Evolutionary conservation across 2,329 filamentous ascomycete genomes (phyloP).

Genomic region (Calonectria fujianensis): DNA sequence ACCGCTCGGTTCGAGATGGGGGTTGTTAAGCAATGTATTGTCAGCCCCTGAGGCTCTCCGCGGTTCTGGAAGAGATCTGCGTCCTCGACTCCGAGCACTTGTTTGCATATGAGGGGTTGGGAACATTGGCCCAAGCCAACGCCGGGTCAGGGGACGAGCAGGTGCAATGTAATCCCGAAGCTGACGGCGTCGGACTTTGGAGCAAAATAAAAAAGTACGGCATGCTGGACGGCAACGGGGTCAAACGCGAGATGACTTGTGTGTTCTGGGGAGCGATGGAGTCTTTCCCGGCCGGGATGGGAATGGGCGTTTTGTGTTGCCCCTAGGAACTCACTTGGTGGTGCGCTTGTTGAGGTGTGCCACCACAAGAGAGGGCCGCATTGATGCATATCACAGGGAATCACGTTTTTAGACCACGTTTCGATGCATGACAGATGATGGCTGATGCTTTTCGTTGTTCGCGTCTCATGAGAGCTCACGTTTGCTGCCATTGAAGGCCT

Average conservation of each 20-base stretch:
- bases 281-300: constrained; percentile 55
- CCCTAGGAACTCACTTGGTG: constrained; percentile 53
- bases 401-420: constrained; percentile 68
- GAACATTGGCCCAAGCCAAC: constrained; percentile 56
- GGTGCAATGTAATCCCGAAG: constrained; percentile 56
- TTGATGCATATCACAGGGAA: constrained; percentile 62
- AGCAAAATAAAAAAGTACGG: constrained; percentile 44
- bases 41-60: constrained; percentile 55
- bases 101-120: constrained; percentile 55
- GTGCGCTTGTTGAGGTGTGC: constrained; percentile 54
- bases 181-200: constrained; percentile 53
- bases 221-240: constrained; percentile 47
- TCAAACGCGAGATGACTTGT: constrained; percentile 54
- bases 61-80: constrained; percentile 56
- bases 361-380: constrained; percentile 55
- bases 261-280: constrained; percentile 57
- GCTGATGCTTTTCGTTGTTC: constrained; percentile 66
- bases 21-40: constrained; percentile 59
- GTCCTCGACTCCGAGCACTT: constrained; percentile 56
- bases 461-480: constrained; percentile 55
- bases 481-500: constrained; percentile 52
- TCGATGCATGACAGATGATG: constrained; percentile 71
- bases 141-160: constrained; percentile 55
- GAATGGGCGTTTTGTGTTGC: constrained; percentile 56
- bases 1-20: constrained; percentile 51